Evolutionary conservation across 1,284 basidiomycete species (phyloP), one percentile per base, ranked within the genome.

Genomic region (Microbotryum saponariae): DNA sequence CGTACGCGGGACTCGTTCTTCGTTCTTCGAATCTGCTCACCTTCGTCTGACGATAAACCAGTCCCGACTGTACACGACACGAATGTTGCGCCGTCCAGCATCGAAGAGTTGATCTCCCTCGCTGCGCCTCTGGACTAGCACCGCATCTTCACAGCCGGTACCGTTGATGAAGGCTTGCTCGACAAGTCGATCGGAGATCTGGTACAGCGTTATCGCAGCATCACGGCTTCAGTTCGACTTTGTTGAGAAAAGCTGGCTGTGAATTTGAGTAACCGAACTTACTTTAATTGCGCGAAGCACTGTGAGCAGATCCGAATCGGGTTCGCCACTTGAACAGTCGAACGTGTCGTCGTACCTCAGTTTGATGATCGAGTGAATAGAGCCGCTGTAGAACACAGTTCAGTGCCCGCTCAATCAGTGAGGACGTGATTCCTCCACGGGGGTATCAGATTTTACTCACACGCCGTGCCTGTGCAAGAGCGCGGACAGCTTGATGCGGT

Each of bases 271-370:
- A 25, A 42, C 49, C 2, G 29, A 29, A 76, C 83, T 16, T 66
- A 90, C 91, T 31, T 88, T 84, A 7, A 97, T 79, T n/a, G 86
- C 87, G 23, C 91, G 86, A 33, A 94, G 79, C 31, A 93, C 81
- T 3, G 93, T 97, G 12, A 83, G 76, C 56, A 85, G 78, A 23
- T 80, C 70, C 14, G 76, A 67, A 27, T 81, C 79, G 21, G 86
- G 84, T 74, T 90, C 85, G 69, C 76, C 77, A 14, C 50, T 51
- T 2, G 64, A 58, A 31, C 67, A 73, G 66, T 76, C 74, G 31
- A 66, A 66, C 72, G 90, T 91, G 29, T 85, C 62, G 72, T 94
- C 91, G 31, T 80, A 83, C 58, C 82, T 78, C 37, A 82, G 80
- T 53, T 85, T 82, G 64, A 88, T 80, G 64, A 92, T 82, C 3